A percentile compares a stretch with the other conserved stretches of the same genome.
These are phyloP conservation scores for Dactylellina drechsleri DNA, from an alignment of 2,329 filamentous ascomycete genomes.

Conservation along the genomic window DNA sequence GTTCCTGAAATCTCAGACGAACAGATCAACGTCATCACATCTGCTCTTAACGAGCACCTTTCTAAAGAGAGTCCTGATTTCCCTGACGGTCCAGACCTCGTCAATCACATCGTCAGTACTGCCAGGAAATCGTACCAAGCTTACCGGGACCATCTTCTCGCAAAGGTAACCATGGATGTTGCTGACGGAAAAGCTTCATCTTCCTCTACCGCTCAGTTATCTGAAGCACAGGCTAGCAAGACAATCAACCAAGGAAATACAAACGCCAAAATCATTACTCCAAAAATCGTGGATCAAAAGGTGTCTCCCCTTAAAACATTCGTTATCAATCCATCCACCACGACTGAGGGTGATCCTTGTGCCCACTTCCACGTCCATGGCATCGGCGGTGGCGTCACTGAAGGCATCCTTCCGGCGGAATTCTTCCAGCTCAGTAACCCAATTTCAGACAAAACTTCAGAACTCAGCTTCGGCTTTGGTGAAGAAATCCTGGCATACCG, in stretches of 20 bases:
- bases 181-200: no score
- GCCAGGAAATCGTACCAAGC: neutral
- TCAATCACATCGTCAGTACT: neutral
- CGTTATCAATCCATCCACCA: no score
- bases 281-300: no score
- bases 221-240: no score
- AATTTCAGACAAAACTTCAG: no score
- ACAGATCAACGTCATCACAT: conserved; percentile 7
- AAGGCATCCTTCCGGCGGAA: conserved; percentile 11
- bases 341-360: no score
- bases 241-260: no score
- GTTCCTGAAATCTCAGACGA: conserved; percentile 9
- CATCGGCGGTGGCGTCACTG: neutral
- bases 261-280: no score
- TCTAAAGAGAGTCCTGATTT: neutral
- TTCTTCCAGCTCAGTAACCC: neutral
- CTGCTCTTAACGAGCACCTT: neutral
- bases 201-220: no score
- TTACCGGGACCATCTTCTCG: neutral
- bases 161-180: neutral
- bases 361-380: no score
- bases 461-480: neutral
- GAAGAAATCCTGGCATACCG: neutral
- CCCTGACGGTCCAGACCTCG: neutral
- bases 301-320: no score